Evolutionary conservation across 2,329 filamentous ascomycete species (phyloP).

Genomic region (Aspergillus floridensis): DNA sequence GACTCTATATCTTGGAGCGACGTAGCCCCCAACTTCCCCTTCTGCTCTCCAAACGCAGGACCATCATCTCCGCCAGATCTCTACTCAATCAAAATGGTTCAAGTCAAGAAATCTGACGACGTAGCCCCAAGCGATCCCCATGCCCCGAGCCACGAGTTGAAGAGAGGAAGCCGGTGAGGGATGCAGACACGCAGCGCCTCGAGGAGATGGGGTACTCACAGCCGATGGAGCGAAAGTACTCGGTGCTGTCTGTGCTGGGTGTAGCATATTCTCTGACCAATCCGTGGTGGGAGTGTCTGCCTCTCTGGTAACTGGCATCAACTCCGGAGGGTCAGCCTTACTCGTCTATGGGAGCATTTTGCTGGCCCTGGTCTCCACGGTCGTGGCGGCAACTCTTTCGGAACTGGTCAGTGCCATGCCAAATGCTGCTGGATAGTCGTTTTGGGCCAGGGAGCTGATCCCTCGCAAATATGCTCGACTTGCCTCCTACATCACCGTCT

Average conservation of each 20-base stretch:
- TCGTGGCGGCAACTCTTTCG: constrained; percentile 46
- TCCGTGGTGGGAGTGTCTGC: constrained; percentile 52
- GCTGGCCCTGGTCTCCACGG: constrained; percentile 45
- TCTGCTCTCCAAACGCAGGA: too few relatives aligned
- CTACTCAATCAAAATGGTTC: too few relatives aligned
- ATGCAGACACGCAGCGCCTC: constrained; percentile 42
- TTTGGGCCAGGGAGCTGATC: constrained; percentile 50
- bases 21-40: too few relatives aligned
- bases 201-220: constrained; percentile 50
- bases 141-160: too few relatives aligned
- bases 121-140: too few relatives aligned
- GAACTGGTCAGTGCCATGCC: constrained; percentile 51
- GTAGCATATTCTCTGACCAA: constrained; percentile 53
- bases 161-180: neutral
- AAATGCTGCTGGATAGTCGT: constrained; percentile 53
- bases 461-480: constrained; percentile 46
- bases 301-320: constrained; percentile 51
- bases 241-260: constrained; percentile 48
- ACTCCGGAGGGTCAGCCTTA: constrained; percentile 49
- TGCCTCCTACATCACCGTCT: constrained; percentile 50
- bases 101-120: too few relatives aligned
- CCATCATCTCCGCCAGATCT: too few relatives aligned
- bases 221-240: constrained; percentile 46
- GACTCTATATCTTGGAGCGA: too few relatives aligned
- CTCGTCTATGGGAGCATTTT: constrained; percentile 51